phyloP scores from a whole-genome alignment of 306 rosid genomes.

The Quercus parvula region DNA sequence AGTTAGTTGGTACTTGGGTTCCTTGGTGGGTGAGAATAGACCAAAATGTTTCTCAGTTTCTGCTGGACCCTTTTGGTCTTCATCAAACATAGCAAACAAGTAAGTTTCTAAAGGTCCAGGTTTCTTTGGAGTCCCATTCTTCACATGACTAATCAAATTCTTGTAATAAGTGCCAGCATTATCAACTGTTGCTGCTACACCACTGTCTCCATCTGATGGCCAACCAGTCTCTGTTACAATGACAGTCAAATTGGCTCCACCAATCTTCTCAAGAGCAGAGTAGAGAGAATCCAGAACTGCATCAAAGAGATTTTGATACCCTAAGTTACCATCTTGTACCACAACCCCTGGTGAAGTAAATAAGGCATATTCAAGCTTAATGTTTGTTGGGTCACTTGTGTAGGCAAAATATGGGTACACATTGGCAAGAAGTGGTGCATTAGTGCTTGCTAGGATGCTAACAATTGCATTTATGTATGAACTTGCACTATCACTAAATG shows the following conservation, averaged over 20 bases:
- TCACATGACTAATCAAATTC: constrained; percentile 46
- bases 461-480: constrained; percentile 33
- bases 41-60: constrained; percentile 36
- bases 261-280: constrained; percentile 49
- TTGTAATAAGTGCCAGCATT: constrained; percentile 43
- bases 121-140: constrained; percentile 45
- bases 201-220: constrained; percentile 35
- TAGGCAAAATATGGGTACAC: constrained; percentile 54
- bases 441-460: constrained; percentile 23
- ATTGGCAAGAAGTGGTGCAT: constrained; percentile 63
- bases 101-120: constrained; percentile 28
- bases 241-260: background rate
- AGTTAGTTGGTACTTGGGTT: no score
- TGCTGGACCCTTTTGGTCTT: constrained; percentile 4
- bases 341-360: constrained; percentile 29
- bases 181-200: constrained; percentile 12
- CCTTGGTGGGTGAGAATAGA: constrained; percentile 14
- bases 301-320: constrained; percentile 45
- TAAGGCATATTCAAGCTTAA: constrained; percentile 38
- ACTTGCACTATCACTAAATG: constrained; percentile 20
- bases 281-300: constrained; percentile 46
- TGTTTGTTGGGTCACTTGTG: background rate
- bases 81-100: constrained; percentile 49
- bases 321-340: background rate
- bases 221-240: constrained; percentile 65